A percentile compares a stretch with the other conserved stretches of the same genome.
phyloP scores from a whole-genome alignment of 352 stramenopile genomes.

The Blastocystis sp. region DNA sequence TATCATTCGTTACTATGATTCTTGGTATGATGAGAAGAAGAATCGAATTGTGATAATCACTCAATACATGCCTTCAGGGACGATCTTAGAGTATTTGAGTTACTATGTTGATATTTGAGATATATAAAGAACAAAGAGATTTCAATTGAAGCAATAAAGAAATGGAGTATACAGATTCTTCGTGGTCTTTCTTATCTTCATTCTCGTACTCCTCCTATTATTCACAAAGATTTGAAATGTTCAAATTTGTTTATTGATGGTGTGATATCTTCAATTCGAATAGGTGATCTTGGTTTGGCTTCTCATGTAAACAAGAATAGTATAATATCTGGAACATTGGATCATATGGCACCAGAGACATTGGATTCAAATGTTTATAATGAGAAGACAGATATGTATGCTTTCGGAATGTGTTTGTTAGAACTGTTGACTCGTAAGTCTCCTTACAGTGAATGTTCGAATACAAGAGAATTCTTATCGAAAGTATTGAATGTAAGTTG shows the following conservation, averaged over 20 bases:
- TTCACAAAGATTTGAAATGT: conserved; percentile 81
- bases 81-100: conserved; percentile 72
- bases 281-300: conserved; percentile 75
- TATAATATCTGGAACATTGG: conserved; percentile 79
- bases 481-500: conserved; percentile 70
- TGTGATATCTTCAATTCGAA: conserved; percentile 77
- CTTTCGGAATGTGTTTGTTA: conserved; percentile 97
- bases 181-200: conserved; percentile 78
- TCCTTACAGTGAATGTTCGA: conserved; percentile 81
- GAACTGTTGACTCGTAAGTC: conserved; percentile 98
- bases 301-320: conserved; percentile 29
- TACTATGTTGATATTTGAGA: not conserved
- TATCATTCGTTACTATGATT: conserved; percentile 97
- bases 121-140: conserved; percentile 53
- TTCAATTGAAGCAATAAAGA: conserved; percentile 71
- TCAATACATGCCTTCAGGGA: conserved; percentile 91
- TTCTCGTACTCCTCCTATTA: conserved; percentile 75
- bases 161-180: conserved; percentile 79
- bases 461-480: conserved; percentile 80
- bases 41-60: conserved; percentile 97
- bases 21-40: conserved; percentile 92
- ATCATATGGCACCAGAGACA: conserved; percentile 97
- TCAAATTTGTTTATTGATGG: conserved; percentile 84
- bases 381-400: conserved; percentile 83
- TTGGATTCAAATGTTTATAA: conserved; percentile 76